Percentiles rank a stretch among this genome's conserved stretches.
Evolutionary conservation across 169 alveolate genomes (phyloP).

Genomic region (Cryptosporidium ryanae): DNA sequence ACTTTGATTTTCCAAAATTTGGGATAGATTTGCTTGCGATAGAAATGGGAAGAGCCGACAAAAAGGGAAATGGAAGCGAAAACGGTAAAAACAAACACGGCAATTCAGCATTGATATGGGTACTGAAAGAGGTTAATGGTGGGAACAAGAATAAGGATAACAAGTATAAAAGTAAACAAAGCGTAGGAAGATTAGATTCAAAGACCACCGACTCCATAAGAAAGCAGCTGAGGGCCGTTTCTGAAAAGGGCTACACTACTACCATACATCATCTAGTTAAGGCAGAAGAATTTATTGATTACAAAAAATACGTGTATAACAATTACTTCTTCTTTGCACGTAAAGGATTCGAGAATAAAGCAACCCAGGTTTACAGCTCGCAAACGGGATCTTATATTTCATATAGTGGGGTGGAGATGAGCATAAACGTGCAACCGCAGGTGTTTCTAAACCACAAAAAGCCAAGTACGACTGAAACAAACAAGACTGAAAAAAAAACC

Average conservation of each 20-base stretch:
- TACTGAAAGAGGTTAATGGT: not conserved
- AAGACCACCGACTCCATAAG: constrained; percentile 4
- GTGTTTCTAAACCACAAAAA: constrained; percentile 50
- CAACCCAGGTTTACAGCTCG: constrained; percentile 50
- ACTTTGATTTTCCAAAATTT: constrained; percentile 51
- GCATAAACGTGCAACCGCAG: constrained; percentile 46
- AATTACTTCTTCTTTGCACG: constrained; percentile 56
- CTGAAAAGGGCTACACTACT: not conserved
- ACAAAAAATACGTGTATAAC: constrained; percentile 38
- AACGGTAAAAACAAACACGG: not conserved
- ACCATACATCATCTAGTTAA: constrained; percentile 36
- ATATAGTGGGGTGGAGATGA: constrained; percentile 61
- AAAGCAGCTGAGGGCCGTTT: constrained; percentile 32
- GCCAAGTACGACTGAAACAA: constrained; percentile 8
- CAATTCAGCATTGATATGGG: constrained; percentile 42
- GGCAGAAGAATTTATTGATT: constrained; percentile 49
- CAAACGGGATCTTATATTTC: constrained; percentile 72
- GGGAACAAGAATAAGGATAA: not conserved
- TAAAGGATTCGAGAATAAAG: constrained; percentile 68
- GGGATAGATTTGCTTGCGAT: constrained; percentile 33
- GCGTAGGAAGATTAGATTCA: constrained; percentile 44
- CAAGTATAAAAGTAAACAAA: constrained; percentile 1
- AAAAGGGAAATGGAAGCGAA: too few species aligned
- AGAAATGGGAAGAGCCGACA: not conserved
- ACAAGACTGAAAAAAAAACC: constrained; percentile 27